Conservation (phyloP, 1,284 basidiomycete genomes). For the Moniliophthora roreri region DNA sequence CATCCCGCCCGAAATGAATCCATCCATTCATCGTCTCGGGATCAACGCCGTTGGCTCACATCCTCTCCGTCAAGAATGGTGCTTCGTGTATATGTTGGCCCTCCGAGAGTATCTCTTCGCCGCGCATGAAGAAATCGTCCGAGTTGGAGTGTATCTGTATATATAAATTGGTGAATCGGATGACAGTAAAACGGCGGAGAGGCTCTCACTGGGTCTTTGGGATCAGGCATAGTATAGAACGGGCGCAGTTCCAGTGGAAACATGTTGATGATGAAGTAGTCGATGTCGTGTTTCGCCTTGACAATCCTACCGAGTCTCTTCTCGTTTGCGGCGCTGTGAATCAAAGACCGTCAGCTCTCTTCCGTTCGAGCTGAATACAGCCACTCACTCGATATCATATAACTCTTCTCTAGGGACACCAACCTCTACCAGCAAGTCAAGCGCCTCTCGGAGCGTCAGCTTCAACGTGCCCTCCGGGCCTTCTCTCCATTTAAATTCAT, state of each 20-base stretch:
- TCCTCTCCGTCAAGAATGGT: conserved; percentile 77
- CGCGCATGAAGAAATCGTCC: conserved; percentile 99
- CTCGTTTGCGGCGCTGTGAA: conserved; percentile 91
- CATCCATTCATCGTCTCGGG: conserved; percentile 85
- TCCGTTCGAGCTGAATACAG: not conserved
- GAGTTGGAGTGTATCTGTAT: conserved; percentile 88
- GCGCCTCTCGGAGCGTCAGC: conserved; percentile 85
- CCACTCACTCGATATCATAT: conserved; percentile 84
- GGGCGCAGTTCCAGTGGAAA: conserved; percentile 93
- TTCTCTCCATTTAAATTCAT: conserved; percentile 87
- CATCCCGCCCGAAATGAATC: conserved; percentile 95
- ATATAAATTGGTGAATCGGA: conserved; percentile 5
- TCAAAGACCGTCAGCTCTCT: conserved; percentile 1
- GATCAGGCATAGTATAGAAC: conserved; percentile 98
- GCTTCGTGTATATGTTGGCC: conserved; percentile 98
- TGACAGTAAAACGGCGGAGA: conserved; percentile 11
- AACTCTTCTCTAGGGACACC: conserved; percentile 74
- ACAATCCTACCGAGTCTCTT: conserved; percentile 88
- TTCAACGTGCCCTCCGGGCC: conserved; percentile 80
- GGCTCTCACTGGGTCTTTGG: conserved; percentile 73
- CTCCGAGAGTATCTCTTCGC: conserved; percentile 97
- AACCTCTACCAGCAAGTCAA: conserved; percentile 82
- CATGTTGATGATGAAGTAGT: conserved; percentile 98
- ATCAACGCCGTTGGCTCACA: conserved; percentile 81
- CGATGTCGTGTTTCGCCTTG: conserved; percentile 91